Evolutionary conservation across 805 yeast species (phyloP).

Genomic region (Nakazawaea anatomiae): DNA sequence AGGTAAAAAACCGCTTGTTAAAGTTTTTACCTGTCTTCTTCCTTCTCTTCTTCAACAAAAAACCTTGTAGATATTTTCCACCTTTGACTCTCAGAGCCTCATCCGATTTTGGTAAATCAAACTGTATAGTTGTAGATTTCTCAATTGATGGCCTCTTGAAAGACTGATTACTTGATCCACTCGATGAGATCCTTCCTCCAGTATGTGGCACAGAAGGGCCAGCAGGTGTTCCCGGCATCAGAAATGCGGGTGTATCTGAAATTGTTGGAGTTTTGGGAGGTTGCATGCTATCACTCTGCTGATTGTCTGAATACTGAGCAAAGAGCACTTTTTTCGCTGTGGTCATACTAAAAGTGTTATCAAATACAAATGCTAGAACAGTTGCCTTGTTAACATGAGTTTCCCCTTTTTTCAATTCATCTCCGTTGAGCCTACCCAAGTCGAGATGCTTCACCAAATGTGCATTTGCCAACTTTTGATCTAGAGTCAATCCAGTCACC

Average conservation of each 20-base stretch:
- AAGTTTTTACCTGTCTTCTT: slow-evolving; percentile 84
- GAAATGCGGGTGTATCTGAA: not conserved
- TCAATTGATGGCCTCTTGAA: not conserved
- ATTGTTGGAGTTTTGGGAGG: slow-evolving; percentile 4
- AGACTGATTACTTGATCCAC: slow-evolving; percentile 2
- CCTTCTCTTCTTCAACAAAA: slow-evolving; percentile 64
- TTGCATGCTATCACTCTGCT: slow-evolving; percentile 7
- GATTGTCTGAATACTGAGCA: slow-evolving; percentile 37
- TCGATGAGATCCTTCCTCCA: slow-evolving; percentile 4
- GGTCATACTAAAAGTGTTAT: slow-evolving; percentile 84
- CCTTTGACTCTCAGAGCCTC: slow-evolving; percentile 39
- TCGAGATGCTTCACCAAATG: slow-evolving; percentile 47
- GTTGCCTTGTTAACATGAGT: slow-evolving; percentile 59
- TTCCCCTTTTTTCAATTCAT: slow-evolving; percentile 57
- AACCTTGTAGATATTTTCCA: slow-evolving; percentile 74
- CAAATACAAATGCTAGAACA: slow-evolving; percentile 82
- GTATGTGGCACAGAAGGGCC: not conserved
- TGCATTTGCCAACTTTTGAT: slow-evolving; percentile 51
- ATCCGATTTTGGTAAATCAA: slow-evolving; percentile 19
- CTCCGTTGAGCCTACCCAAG: slow-evolving; percentile 53
- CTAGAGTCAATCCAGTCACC: slow-evolving; percentile 21
- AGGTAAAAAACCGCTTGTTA: slow-evolving; percentile 74
- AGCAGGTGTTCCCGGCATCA: not conserved
- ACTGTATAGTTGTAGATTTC: slow-evolving; percentile 17
- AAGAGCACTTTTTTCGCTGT: slow-evolving; percentile 77